Conservation (phyloP, 805 yeast genomes). For the Candida silvicultrix region DNA sequence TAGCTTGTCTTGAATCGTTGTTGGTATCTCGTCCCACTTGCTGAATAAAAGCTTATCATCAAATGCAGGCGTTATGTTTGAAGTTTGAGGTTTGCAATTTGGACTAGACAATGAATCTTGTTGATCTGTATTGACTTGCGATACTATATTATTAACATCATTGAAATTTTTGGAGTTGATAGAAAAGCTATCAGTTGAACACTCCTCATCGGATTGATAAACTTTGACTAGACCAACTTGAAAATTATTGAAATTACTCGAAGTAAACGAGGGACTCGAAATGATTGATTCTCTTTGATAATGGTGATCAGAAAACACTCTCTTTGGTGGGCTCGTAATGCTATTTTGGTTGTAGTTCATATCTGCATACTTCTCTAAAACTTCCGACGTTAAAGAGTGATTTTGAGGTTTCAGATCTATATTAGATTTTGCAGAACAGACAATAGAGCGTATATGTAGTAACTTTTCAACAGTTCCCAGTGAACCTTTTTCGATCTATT, state of each 20-base stretch:
- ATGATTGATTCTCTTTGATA: neutral
- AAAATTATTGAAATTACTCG: slow-evolving; percentile 6
- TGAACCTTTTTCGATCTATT: no score
- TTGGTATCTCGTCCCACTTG: neutral
- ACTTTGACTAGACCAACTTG: slow-evolving; percentile 17
- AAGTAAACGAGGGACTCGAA: slow-evolving; percentile 6
- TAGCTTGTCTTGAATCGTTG: slow-evolving; percentile 1
- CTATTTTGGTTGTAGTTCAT: neutral
- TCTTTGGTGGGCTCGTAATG: neutral
- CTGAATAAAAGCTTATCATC: neutral
- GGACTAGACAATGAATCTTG: neutral
- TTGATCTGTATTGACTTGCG: neutral
- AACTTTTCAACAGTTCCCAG: no score
- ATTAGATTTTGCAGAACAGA: no score
- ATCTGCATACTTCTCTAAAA: neutral
- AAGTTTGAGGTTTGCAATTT: neutral
- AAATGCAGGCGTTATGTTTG: neutral
- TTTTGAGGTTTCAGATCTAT: no score
- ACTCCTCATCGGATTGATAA: slow-evolving; percentile 13
- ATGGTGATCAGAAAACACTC: neutral
- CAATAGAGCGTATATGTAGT: no score
- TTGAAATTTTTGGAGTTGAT: slow-evolving; percentile 2
- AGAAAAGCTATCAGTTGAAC: slow-evolving; percentile 14
- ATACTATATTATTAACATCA: neutral
- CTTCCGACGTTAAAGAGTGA: neutral